Base-by-base conservation (phyloP, 768 basidiomycete genomes). In the Tulasnella sp. region DNA sequence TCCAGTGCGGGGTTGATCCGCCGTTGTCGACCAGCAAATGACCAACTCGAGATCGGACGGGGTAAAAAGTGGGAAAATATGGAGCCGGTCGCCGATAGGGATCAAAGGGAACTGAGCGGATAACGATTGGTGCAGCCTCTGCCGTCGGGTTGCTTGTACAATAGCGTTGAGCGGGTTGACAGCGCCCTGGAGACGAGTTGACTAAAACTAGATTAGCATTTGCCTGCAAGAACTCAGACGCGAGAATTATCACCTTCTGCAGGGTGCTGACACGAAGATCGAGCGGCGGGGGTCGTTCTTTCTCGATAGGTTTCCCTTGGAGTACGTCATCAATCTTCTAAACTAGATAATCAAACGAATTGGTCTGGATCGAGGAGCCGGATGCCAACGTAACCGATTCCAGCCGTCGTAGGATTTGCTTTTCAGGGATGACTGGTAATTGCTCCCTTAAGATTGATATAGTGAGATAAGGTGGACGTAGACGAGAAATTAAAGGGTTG, bases 21-120 rank as follows among this genome's bases (percentile, higher is more conserved):
- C 81, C 0, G 88, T 84, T 26, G 92, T 83, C 69, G 86, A 84
- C 92, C 93, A 98, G 78, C 87, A 89, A 59, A 96, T 75, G 72
- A 91, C 75, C 62, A 95, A 76, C 78, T 95, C 91, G 52, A 95
- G 81, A 6, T 88, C 83, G 26, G 84, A 78, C 0, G 94, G 91
- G 75, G 90, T 85, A 80, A 90, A 88, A 3, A 97, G 83, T 1
- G 95, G 92, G 79, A 97, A 98, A 63, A 94, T 85, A 37, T 79
- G 78, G 0, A 84, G 82, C 76, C 87, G 82, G 0, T 83, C 83
- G 2, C 78, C 62, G 9, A 79, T 64, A 0, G 90, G 84, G 39
- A 96, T 87, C 69, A 90, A 83, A 5, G 80, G 79, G 74, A 80
- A 81, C 14, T 75, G 72, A 6, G 62, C n/a, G 0, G 47, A 16